phyloP scores from a whole-genome alignment of 2,329 filamentous ascomycete genomes.

The Alternaria sp. region DNA sequence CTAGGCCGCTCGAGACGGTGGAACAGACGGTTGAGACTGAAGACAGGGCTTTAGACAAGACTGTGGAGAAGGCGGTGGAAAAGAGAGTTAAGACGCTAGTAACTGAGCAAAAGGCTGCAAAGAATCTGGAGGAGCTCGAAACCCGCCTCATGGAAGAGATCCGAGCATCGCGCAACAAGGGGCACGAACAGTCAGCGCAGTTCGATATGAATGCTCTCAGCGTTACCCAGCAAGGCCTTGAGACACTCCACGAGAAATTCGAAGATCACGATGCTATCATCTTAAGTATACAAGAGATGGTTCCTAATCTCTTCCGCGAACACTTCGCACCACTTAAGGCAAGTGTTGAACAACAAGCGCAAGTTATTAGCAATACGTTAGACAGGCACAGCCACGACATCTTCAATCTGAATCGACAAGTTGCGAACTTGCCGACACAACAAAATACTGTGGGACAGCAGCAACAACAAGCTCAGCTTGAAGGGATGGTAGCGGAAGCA shows the following conservation, averaged over 20 bases:
- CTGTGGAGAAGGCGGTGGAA: not conserved
- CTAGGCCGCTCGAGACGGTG: not conserved
- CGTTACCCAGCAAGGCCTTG: not conserved
- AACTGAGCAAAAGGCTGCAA: not conserved
- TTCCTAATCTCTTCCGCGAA: constrained; percentile 14
- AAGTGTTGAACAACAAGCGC: not conserved
- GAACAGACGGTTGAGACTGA: not conserved
- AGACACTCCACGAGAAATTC: not conserved
- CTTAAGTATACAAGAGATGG: not conserved
- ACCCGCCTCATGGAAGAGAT: not conserved
- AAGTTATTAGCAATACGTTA: not conserved
- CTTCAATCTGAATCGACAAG: not conserved
- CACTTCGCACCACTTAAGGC: constrained; percentile 20
- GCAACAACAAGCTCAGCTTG: constrained; percentile 4
- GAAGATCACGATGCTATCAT: not conserved
- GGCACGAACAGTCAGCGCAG: not conserved
- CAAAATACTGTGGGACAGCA: not conserved
- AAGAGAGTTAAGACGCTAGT: not conserved
- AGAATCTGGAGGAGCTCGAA: not conserved
- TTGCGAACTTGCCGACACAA: not conserved
- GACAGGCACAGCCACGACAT: not conserved
- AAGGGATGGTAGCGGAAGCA: not conserved
- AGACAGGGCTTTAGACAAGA: not conserved
- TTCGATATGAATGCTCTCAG: not conserved
- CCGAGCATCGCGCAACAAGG: not conserved